Percentiles rank a stretch among this genome's conserved stretches.
phyloP scores from a whole-genome alignment of 805 yeast species.

The Wickerhamiella allomyrinae region DNA sequence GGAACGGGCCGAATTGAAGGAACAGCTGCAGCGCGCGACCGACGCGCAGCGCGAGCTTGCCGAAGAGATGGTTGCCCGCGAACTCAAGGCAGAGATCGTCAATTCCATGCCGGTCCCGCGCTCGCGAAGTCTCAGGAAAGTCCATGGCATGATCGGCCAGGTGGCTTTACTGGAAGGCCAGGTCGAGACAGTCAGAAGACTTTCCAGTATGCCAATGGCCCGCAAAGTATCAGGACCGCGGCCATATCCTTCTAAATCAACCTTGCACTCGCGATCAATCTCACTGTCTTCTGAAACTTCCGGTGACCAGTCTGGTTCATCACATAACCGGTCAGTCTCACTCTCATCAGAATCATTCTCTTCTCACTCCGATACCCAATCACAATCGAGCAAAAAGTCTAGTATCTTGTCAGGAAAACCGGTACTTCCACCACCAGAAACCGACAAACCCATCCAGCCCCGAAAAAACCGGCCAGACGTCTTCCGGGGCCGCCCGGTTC shows the following conservation, averaged over 20 bases:
- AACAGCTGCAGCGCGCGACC: conserved; percentile 22
- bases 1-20: conserved; percentile 19
- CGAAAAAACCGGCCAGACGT: background rate
- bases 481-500: background rate
- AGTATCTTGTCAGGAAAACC: no score
- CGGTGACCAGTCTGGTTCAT: no score
- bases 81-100: conserved; percentile 4
- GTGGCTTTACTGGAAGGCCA: conserved; percentile 18
- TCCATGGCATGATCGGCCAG: conserved; percentile 22
- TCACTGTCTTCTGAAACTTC: no score
- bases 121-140: conserved; percentile 18
- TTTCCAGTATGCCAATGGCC: background rate
- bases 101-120: background rate
- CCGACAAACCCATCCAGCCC: no score
- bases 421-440: no score
- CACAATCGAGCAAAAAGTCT: no score
- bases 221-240: background rate
- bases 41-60: conserved; percentile 24
- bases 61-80: conserved; percentile 21
- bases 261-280: no score
- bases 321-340: no score
- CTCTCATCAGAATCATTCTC: no score
- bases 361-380: no score
- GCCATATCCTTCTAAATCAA: background rate
- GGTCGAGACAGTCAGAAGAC: conserved; percentile 14